Conservation (phyloP, 148 eudicot genomes). For the Polygonum maritimum region DNA sequence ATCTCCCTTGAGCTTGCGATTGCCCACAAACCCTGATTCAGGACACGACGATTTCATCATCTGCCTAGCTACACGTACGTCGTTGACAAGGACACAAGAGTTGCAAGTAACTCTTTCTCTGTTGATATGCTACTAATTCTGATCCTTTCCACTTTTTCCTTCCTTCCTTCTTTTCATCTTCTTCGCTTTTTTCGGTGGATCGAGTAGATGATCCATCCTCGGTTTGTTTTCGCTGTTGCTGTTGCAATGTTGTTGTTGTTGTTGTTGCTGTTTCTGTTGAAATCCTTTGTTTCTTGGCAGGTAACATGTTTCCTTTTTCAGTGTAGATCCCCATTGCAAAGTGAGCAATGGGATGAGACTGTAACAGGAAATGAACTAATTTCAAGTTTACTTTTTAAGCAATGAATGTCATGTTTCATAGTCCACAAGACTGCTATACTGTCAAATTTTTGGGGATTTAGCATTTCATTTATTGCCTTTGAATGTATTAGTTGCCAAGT, state of each 20-base stretch:
- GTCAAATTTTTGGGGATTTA: neutral
- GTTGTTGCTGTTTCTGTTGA: neutral
- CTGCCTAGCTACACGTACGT: neutral
- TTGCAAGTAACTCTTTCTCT: neutral
- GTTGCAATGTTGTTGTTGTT: neutral
- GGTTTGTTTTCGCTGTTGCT: neutral
- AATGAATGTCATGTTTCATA: constrained; percentile 4
- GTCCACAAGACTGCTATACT: neutral
- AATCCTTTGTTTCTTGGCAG: neutral
- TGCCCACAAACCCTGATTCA: constrained; percentile 21
- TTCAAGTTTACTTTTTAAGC: neutral
- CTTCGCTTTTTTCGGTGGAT: neutral
- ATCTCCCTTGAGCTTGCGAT: constrained; percentile 65
- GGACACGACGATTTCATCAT: neutral
- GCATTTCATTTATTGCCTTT: too few relatives aligned
- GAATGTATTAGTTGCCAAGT: too few relatives aligned
- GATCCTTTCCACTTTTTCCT: neutral
- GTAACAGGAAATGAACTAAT: neutral
- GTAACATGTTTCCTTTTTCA: neutral
- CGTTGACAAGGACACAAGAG: neutral
- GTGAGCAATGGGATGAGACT: constrained; percentile 8
- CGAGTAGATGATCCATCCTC: neutral
- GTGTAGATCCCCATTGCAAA: neutral
- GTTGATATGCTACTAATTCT: constrained; percentile 8
- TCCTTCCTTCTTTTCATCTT: neutral